Evolutionary conservation across 78 protist species (phyloP).

Genomic region (Polysphondylium violaceum): DNA sequence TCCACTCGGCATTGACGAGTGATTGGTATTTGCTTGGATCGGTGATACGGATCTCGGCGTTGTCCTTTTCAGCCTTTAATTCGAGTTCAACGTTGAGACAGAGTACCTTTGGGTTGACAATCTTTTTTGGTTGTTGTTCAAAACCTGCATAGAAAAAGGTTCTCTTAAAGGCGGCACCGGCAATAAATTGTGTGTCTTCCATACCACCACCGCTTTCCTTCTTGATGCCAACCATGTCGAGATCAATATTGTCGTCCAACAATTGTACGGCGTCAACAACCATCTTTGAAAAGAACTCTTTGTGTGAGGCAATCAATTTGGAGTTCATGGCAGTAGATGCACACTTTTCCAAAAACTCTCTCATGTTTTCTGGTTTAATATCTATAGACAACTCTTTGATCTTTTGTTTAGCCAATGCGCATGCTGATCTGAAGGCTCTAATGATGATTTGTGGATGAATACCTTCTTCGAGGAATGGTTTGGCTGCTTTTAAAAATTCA

Average conservation of each 20-base stretch:
- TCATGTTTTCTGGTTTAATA: slow-evolving; percentile 56
- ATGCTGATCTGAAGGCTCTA: slow-evolving; percentile 89
- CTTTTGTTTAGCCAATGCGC: slow-evolving; percentile 77
- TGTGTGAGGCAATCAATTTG: slow-evolving; percentile 94
- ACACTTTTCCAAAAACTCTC: slow-evolving; percentile 91
- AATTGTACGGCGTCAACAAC: slow-evolving; percentile 97
- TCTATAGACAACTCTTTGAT: slow-evolving; percentile 56
- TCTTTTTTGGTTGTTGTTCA: slow-evolving; percentile 99
- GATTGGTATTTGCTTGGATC: slow-evolving; percentile 94
- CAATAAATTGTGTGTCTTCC: slow-evolving; percentile 96
- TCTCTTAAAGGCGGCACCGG: slow-evolving; percentile 99
- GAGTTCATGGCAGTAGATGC: slow-evolving; percentile 98
- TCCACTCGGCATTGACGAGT: slow-evolving; percentile 99
- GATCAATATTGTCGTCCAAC: slow-evolving; percentile 87
- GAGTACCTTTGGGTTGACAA: slow-evolving; percentile 94
- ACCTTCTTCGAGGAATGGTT: slow-evolving; percentile 98
- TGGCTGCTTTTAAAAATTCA: slow-evolving; percentile 95
- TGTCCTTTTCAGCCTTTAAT: slow-evolving; percentile 98
- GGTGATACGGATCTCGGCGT: slow-evolving; percentile 97
- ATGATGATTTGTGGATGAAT: slow-evolving; percentile 98
- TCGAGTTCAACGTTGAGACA: slow-evolving; percentile 99
- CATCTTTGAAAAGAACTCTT: slow-evolving; percentile 96
- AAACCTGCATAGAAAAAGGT: slow-evolving; percentile 99
- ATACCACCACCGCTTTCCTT: slow-evolving; percentile 97
- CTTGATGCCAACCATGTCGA: slow-evolving; percentile 98